Conservation (phyloP, 2,329 filamentous ascomycete species). For the Cytospora leucostoma region DNA sequence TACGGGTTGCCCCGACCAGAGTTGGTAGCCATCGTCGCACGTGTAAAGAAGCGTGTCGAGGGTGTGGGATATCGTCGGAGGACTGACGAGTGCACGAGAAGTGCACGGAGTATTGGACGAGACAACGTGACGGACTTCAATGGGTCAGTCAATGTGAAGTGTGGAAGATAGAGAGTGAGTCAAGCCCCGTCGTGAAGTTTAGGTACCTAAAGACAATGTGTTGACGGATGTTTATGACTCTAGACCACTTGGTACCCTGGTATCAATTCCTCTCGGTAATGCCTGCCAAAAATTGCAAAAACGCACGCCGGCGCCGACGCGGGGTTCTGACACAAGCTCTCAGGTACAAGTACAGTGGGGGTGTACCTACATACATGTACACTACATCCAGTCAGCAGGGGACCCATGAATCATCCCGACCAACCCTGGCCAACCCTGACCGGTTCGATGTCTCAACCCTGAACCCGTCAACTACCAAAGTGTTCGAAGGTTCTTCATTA, state of each 20-base stretch:
- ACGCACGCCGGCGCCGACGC: not conserved
- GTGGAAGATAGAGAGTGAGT: conserved; percentile 13
- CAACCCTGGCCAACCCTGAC: not conserved
- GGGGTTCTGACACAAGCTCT: not conserved
- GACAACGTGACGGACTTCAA: conserved; percentile 33
- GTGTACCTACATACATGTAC: too few species aligned
- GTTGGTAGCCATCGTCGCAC: conserved; percentile 61
- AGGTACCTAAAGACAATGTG: not conserved
- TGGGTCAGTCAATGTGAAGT: not conserved
- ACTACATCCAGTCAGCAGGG: not conserved
- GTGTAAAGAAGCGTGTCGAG: conserved; percentile 43
- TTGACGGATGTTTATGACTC: not conserved
- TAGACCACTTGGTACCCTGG: not conserved
- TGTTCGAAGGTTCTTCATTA: too few species aligned
- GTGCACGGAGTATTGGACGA: conserved; percentile 45
- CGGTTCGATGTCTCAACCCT: not conserved
- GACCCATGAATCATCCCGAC: not conserved
- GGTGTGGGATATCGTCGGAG: conserved; percentile 45
- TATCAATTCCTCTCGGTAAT: not conserved
- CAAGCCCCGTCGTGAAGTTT: conserved; percentile 5
- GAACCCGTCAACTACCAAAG: not conserved
- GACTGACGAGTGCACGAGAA: conserved; percentile 59
- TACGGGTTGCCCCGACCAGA: conserved; percentile 52
- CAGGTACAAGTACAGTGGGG: not conserved
- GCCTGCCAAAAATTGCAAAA: conserved; percentile 1